Evolutionary conservation across 2,329 filamentous ascomycete species (phyloP), one percentile per base, ranked within the genome.

Genomic region (Xenosphaeropsis pyriputrescens): DNA sequence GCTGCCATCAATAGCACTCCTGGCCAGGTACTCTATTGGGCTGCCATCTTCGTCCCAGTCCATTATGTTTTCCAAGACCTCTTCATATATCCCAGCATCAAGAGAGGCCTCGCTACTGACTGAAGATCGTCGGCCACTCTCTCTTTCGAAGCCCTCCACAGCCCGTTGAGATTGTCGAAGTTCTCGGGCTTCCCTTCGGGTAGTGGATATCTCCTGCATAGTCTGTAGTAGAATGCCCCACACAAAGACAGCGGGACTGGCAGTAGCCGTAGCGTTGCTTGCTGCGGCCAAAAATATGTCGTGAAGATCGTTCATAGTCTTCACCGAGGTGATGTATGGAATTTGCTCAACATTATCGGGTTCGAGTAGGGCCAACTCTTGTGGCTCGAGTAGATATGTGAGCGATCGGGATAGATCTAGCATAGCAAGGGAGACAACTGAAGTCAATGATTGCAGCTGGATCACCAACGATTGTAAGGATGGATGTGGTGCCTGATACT

Each of bases 181-280:
- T 41, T 65, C 60, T 38, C 61, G 55, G n/a, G 47, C 50, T 51
- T 81, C 76, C 30, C 72, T 73, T 11, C 72, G 71, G 32, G 73
- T 61, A 5, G 16, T 15, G 14, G 30, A 32, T 35, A 35, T 22
- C 14, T 18, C 18, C 46, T 75, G 73, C 61, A 91, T 74, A 18
- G 71, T 68, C 49, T 81, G 72, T 8, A 88, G 64, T 18, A 94
- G 71, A 35, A 89, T 64, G 4, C 79, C 75, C 88, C 88, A 96
- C 3, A 82, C 74, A 46, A 93, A 82, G 15, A 85, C 70, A 14
- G 83, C 75, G 2, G 85, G 84, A 39, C 73, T 75, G 15, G 82
- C 81, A 29, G 73, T 72, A 29, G 66, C 62, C n/a, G 72, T 64
- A 13, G 68, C 68, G 15, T 59, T 53, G 18, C 65, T 65, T 11